Evolutionary conservation across 768 basidiomycete genomes (phyloP).

Genomic region (Suillus occidentalis): DNA sequence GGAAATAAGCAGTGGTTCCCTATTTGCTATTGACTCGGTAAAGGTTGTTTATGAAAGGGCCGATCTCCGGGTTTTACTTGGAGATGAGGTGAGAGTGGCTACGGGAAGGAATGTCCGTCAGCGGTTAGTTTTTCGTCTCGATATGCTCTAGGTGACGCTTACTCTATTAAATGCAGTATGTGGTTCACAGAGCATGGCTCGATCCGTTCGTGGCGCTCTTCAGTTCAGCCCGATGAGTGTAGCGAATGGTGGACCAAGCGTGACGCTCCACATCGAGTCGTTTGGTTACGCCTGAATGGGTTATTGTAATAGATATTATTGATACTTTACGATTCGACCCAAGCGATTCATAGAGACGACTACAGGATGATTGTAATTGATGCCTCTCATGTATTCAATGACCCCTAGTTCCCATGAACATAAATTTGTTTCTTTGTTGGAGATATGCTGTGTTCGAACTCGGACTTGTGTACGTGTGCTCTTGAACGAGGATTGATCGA

Average conservation of each 20-base stretch:
- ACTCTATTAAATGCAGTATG: constrained; percentile 37
- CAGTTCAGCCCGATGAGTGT: constrained; percentile 34
- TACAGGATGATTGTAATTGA: too few relatives aligned
- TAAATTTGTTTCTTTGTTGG: too few relatives aligned
- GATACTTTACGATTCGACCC: too few relatives aligned
- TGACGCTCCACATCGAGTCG: constrained; percentile 46
- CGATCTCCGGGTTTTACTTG: constrained; percentile 34
- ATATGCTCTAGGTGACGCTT: too few relatives aligned
- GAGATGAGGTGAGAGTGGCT: constrained; percentile 32
- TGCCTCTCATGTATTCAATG: too few relatives aligned
- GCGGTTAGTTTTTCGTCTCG: constrained; percentile 32
- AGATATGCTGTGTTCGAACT: too few relatives aligned
- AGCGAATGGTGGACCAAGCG: constrained; percentile 45
- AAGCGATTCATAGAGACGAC: too few relatives aligned
- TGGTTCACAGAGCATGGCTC: constrained; percentile 38
- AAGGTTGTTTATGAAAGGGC: constrained; percentile 37
- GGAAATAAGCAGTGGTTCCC: constrained; percentile 10
- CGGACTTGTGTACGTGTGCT: too few relatives aligned
- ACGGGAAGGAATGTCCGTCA: constrained; percentile 42
- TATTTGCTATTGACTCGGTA: constrained; percentile 27
- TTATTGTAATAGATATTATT: background rate
- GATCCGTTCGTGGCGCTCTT: constrained; percentile 37
- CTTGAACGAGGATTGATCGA: too few relatives aligned
- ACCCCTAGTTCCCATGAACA: too few relatives aligned
- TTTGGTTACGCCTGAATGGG: constrained; percentile 33